Evolutionary conservation across 73 alveolate genomes (phyloP).

Genomic region (Uronychia setigera): DNA sequence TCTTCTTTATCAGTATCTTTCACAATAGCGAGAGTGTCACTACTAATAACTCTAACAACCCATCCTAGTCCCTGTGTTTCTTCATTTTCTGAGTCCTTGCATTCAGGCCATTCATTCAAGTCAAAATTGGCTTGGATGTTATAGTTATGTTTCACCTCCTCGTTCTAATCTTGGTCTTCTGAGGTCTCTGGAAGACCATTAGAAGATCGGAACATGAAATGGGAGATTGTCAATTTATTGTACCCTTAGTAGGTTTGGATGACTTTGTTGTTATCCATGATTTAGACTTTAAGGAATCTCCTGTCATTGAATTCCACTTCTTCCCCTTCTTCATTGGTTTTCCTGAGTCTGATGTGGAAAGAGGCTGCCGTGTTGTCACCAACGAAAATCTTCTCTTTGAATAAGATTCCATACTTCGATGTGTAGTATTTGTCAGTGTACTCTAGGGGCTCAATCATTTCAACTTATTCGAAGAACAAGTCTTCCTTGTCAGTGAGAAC

Average conservation of each 20-base stretch:
- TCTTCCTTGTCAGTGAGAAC: conserved; percentile 63
- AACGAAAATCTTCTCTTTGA: conserved; percentile 85
- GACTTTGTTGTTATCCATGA: conserved; percentile 70
- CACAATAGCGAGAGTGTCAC: conserved; percentile 92
- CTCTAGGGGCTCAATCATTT: conserved; percentile 79
- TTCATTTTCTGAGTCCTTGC: conserved; percentile 44
- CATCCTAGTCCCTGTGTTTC: conserved; percentile 77
- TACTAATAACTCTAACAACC: conserved; percentile 85
- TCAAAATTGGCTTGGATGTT: conserved; percentile 77
- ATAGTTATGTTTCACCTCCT: conserved; percentile 62
- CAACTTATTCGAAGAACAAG: conserved; percentile 59
- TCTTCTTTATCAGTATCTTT: conserved; percentile 98
- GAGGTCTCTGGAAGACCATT: conserved; percentile 48
- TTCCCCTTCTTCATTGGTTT: conserved; percentile 15
- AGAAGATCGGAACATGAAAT: conserved; percentile 69
- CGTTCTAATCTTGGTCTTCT: conserved; percentile 18
- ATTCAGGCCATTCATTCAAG: conserved; percentile 83
- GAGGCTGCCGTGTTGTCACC: conserved; percentile 74
- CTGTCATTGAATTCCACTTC: conserved; percentile 48
- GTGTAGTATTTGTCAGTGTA: conserved; percentile 79
- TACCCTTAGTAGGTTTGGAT: conserved; percentile 66
- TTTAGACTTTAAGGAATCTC: conserved; percentile 62
- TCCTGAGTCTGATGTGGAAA: conserved; percentile 59
- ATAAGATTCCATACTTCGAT: conserved; percentile 86
- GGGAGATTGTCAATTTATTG: conserved; percentile 73